Evolutionary conservation across 2,329 filamentous ascomycete species (phyloP).

Genomic region (Capronia epimyces): DNA sequence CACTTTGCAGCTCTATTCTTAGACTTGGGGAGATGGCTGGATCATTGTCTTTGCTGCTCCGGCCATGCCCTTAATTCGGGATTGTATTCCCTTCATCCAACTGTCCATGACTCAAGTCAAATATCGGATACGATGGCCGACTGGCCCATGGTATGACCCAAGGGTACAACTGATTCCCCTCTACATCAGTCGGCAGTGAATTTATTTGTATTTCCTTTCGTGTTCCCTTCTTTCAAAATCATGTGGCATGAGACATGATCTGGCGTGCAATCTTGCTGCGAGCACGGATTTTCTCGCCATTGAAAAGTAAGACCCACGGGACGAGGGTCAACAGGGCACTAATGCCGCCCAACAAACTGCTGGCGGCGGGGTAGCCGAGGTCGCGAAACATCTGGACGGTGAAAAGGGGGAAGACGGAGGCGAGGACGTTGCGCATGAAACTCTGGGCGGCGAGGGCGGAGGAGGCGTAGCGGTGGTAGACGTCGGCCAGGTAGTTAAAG

Average conservation of each 20-base stretch:
- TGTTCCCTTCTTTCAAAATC: not conserved
- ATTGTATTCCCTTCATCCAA: no score
- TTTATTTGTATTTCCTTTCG: no score
- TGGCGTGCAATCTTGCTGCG: slow-evolving; percentile 69
- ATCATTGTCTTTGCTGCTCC: no score
- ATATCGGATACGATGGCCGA: no score
- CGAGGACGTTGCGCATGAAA: slow-evolving; percentile 79
- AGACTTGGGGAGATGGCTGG: no score
- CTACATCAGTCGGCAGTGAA: no score
- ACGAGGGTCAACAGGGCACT: slow-evolving; percentile 63
- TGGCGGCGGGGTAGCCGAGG: slow-evolving; percentile 65
- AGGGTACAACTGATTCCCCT: no score
- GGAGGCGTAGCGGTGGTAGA: slow-evolving; percentile 77
- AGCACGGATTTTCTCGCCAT: slow-evolving; percentile 67
- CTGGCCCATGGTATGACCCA: no score
- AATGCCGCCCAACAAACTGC: slow-evolving; percentile 70
- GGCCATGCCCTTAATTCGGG: no score
- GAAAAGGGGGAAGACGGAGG: slow-evolving; percentile 73
- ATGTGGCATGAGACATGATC: slow-evolving; percentile 16
- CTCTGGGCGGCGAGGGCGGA: slow-evolving; percentile 81
- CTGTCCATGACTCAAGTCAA: no score
- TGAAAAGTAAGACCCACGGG: slow-evolving; percentile 81
- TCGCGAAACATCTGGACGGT: slow-evolving; percentile 66
- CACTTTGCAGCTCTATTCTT: no score
- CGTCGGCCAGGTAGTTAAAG: slow-evolving; percentile 89